These are phyloP conservation scores for Capsella bursapastoris DNA, from an alignment of 345 rosid genomes.

Conservation along the genomic window DNA sequence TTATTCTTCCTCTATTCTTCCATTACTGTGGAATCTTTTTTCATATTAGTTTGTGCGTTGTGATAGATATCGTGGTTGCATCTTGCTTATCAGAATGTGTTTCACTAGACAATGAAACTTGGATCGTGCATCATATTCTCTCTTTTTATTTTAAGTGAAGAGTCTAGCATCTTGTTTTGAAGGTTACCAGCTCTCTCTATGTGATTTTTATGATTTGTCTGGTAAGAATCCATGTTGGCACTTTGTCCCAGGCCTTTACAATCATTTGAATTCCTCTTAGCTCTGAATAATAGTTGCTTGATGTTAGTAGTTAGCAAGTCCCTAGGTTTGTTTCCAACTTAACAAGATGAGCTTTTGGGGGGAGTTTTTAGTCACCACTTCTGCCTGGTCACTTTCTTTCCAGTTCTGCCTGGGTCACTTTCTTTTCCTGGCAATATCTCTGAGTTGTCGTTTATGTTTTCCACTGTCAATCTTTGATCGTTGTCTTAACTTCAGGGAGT, in stretches of 20 bases:
- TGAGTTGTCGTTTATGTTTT: slow-evolving; percentile 1
- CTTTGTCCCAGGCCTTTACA: neutral
- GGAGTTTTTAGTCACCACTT: neutral
- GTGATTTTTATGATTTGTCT: neutral
- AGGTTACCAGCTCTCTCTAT: neutral
- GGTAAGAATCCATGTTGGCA: neutral
- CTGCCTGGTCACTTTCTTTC: neutral
- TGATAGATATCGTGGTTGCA: neutral
- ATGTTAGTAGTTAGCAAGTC: neutral
- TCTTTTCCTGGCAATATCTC: neutral
- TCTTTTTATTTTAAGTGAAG: neutral
- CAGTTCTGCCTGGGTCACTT: neutral
- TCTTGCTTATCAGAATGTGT: neutral
- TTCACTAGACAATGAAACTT: neutral
- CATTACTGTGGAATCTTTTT: slow-evolving; percentile 5
- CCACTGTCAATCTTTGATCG: slow-evolving; percentile 6
- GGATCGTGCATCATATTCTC: neutral
- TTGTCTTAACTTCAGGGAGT: slow-evolving; percentile 61
- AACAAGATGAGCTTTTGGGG: neutral
- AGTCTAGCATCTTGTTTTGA: neutral
- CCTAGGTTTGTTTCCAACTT: neutral
- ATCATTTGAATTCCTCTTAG: neutral
- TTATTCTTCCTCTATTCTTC: neutral
- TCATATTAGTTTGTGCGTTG: slow-evolving; percentile 4
- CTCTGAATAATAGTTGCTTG: neutral